Evolutionary conservation across 305 asterid species (phyloP), one percentile per base, ranked within the genome.

Genomic region (Euphrasia arctica): DNA sequence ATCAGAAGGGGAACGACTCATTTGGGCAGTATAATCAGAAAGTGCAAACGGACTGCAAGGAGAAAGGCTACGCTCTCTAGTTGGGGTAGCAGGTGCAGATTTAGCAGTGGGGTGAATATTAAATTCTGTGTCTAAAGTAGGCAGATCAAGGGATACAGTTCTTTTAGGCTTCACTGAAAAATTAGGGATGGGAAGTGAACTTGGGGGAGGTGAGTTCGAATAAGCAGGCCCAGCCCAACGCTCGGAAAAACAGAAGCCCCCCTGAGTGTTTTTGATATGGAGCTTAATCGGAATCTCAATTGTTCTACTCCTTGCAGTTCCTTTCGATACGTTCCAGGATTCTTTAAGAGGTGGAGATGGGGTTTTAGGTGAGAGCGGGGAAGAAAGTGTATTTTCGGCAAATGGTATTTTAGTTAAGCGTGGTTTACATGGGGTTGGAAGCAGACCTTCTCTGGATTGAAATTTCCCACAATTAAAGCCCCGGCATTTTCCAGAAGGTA

Each of bases 181-280:
- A 47, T 86, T 92, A 5, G 98, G 97, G 5, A 92, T 83, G 49
- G 98, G 97, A 78, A 92, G 78, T 14, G 93, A 92, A 74, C 98
- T 89, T 0, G 96, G 98, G 9, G 91, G 88, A 61, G 98, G 97
- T 15, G 97, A 92, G 70, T 83, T 87, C 0, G 93, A 89, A 69
- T 89, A 92, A 3, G 95, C 80, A 36, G 98, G 95, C 4, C 97
- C 98, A 48, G 96, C 97, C 97, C 98, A 92, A 9, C 74, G 91
- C 80, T 89, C 97, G 18, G 89, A 81, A 62, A 80, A 81, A 36
- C 9, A 5, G 54, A 82, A 69, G 14, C 67, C 88, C 9, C 34
- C 50, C 18, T 65, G 67, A 12, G 55, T 67, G 27, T 65, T 34
- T 8, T 73, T 78, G 59, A 70, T 67, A 32, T 69, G 58, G 78